Conservation (phyloP, 2,329 filamentous ascomycete genomes). For the Paraphoma sp. region DNA sequence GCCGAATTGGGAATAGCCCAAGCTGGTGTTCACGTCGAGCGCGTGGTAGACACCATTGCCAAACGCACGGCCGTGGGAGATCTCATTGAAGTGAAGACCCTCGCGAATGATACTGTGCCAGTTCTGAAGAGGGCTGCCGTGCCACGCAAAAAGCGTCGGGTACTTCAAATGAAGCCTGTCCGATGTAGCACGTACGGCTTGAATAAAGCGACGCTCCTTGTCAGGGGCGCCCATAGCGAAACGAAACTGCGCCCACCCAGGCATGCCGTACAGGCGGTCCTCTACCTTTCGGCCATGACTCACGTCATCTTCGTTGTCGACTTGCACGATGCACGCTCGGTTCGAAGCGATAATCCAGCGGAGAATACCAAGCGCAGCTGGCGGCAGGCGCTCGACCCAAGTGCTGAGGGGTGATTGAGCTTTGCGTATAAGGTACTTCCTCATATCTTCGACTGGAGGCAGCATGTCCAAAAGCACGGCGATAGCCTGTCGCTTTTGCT, state of each 20-base stretch:
- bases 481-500: conserved; percentile 58
- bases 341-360: conserved; percentile 93
- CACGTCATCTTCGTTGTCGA: conserved; percentile 55
- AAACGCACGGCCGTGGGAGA: conserved; percentile 69
- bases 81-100: conserved; percentile 74
- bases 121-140: conserved; percentile 77
- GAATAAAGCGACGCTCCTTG: conserved; percentile 78
- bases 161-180: conserved; percentile 52
- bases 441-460: conserved; percentile 68
- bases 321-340: conserved; percentile 81
- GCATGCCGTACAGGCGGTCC: conserved; percentile 68
- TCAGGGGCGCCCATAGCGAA: conserved; percentile 91
- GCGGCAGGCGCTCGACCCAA: conserved; percentile 68
- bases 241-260: conserved; percentile 78
- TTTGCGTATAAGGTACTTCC: conserved; percentile 53
- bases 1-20: conserved; percentile 52
- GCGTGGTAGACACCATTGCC: conserved; percentile 88
- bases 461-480: conserved; percentile 64
- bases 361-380: conserved; percentile 71
- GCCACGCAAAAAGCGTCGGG: conserved; percentile 85
- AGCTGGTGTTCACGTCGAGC: conserved; percentile 62
- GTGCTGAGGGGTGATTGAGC: conserved; percentile 48
- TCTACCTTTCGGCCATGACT: conserved; percentile 43
- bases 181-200: conserved; percentile 62
- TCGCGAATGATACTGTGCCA: conserved; percentile 91